These are phyloP conservation scores for Eurotiales sp. DNA, from an alignment of 2,329 filamentous ascomycete species.

Conservation along the genomic window DNA sequence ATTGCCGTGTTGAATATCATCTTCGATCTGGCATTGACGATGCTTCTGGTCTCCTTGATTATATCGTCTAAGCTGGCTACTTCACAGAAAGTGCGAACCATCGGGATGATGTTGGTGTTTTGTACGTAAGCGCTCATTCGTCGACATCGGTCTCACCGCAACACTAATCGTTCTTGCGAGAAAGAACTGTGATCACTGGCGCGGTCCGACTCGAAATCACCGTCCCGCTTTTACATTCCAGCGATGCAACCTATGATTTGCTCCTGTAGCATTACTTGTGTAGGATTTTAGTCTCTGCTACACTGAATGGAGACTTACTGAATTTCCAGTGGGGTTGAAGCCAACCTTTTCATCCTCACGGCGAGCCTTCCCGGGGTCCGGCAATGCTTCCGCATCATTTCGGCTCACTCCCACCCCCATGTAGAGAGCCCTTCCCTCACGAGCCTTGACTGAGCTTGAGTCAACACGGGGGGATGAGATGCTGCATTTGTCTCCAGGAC, in stretches of 20 bases:
- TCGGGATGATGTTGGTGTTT: background rate
- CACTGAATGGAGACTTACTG: background rate
- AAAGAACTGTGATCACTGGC: conserved; percentile 1
- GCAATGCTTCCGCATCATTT: conserved; percentile 4
- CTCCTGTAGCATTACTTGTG: background rate
- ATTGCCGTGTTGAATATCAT: background rate
- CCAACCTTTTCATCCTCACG: conserved; percentile 1
- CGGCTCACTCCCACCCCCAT: background rate
- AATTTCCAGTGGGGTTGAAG: background rate
- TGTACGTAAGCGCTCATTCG: background rate
- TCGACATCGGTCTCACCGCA: background rate
- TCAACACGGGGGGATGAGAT: too few relatives aligned
- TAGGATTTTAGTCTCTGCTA: background rate
- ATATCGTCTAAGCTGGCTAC: background rate
- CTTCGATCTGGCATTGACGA: background rate
- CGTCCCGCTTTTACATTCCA: background rate
- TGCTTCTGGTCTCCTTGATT: background rate
- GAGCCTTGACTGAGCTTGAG: background rate
- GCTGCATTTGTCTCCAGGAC: too few relatives aligned
- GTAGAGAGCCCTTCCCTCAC: background rate
- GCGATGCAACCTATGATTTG: conserved; percentile 2
- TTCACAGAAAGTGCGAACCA: background rate
- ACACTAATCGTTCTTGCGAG: background rate
- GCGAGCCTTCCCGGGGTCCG: background rate
- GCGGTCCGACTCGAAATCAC: background rate